These are phyloP conservation scores for Stemphylium lycopersici DNA, from an alignment of 2,329 filamentous ascomycete species.

Conservation along the genomic window DNA sequence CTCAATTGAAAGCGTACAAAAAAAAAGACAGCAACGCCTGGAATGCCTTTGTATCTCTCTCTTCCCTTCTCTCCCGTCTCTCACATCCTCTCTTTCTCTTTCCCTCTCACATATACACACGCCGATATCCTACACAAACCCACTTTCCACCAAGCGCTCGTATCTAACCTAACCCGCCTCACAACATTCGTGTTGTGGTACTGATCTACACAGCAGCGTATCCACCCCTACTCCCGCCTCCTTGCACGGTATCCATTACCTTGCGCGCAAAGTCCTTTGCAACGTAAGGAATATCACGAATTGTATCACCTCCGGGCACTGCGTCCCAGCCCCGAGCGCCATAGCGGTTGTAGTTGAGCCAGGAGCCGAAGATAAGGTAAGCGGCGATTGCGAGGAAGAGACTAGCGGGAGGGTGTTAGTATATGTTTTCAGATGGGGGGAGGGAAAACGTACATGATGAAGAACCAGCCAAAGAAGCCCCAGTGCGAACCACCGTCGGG, in stretches of 20 bases:
- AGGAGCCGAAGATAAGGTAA: conserved; percentile 97
- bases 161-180: not conserved
- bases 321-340: conserved; percentile 95
- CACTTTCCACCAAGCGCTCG: too few relatives aligned
- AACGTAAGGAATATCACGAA: conserved; percentile 90
- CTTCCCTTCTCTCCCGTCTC: too few relatives aligned
- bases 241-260: conserved; percentile 83
- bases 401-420: conserved; percentile 54
- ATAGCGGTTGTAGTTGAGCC: conserved; percentile 98
- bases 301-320: conserved; percentile 87
- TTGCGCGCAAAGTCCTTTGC: conserved; percentile 85
- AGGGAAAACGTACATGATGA: conserved; percentile 74
- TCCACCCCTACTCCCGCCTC: conserved; percentile 81
- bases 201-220: conserved; percentile 81
- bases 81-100: too few relatives aligned
- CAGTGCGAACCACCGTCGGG: conserved; percentile 65
- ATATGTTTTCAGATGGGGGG: not conserved
- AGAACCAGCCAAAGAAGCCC: conserved; percentile 98
- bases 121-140: not conserved
- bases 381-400: conserved; percentile 82
- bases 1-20: too few relatives aligned
- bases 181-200: not conserved
- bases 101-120: too few relatives aligned
- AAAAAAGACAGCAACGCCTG: too few relatives aligned
- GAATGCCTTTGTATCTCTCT: too few relatives aligned